These are phyloP conservation scores for Rhododendron molle DNA, from an alignment of 148 eudicot genomes.

Conservation along the genomic window DNA sequence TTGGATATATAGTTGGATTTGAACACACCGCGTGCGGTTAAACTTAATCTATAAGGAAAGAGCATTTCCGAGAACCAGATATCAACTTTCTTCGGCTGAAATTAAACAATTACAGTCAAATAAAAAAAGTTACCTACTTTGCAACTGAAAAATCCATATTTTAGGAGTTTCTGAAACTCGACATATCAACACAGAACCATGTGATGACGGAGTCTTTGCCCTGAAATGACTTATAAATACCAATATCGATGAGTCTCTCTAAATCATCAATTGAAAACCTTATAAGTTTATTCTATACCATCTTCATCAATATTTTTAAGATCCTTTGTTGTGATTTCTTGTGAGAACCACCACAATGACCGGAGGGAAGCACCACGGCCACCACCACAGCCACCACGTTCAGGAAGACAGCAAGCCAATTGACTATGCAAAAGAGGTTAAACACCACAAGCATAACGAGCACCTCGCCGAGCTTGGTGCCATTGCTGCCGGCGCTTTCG, in stretches of 20 bases:
- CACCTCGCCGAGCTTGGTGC: slow-evolving; percentile 32
- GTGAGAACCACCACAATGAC: neutral
- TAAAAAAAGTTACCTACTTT: neutral
- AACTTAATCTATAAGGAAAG: neutral
- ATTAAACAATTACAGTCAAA: neutral
- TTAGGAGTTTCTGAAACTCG: neutral
- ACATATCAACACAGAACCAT: too few relatives aligned
- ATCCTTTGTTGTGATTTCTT: neutral
- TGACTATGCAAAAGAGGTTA: slow-evolving; percentile 30
- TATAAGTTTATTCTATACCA: neutral
- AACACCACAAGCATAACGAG: slow-evolving; percentile 34
- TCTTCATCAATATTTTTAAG: neutral
- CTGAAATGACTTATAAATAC: too few relatives aligned
- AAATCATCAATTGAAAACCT: too few relatives aligned
- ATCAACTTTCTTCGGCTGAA: neutral
- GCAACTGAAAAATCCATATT: neutral
- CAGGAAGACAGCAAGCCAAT: slow-evolving; percentile 1
- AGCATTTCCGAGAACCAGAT: neutral
- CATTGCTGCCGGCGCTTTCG: slow-evolving; percentile 40
- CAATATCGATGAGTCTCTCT: too few relatives aligned
- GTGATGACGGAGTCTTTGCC: too few relatives aligned
- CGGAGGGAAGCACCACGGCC: slow-evolving; percentile 13
- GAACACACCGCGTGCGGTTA: neutral
- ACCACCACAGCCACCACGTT: slow-evolving; percentile 1
- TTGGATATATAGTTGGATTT: neutral